Conservation (phyloP, 164 flowering plant species). For the Dillenia turbinata region DNA sequence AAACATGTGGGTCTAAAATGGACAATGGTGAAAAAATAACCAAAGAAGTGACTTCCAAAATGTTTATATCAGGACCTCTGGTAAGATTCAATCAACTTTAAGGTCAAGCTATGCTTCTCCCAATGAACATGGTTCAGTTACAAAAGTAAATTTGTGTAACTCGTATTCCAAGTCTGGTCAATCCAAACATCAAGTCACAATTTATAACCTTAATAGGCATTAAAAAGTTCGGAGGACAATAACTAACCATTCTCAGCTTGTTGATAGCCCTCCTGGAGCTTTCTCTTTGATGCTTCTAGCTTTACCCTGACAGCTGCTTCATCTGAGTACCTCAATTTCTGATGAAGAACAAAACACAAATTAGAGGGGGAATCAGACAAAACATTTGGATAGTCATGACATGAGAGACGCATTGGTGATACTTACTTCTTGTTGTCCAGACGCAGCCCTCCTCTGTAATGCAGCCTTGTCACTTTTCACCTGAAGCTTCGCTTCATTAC, state of each 20-base stretch:
- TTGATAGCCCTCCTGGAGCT: slow-evolving; percentile 73
- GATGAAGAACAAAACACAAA: slow-evolving; percentile 3
- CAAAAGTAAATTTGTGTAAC: too few relatives aligned
- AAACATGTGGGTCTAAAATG: too few relatives aligned
- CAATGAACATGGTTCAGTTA: too few relatives aligned
- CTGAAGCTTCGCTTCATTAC: slow-evolving; percentile 25
- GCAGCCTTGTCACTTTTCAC: slow-evolving; percentile 28
- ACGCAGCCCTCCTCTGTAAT: slow-evolving; percentile 31
- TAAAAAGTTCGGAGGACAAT: not conserved
- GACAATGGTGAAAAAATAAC: too few relatives aligned
- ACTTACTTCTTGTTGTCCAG: slow-evolving; percentile 44
- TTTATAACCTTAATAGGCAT: too few relatives aligned
- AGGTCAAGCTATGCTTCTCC: too few relatives aligned
- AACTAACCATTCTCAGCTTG: slow-evolving; percentile 68
- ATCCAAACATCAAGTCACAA: too few relatives aligned
- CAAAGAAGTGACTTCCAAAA: too few relatives aligned
- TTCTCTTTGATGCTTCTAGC: slow-evolving; percentile 67
- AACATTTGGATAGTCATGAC: not conserved
- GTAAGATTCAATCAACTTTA: too few relatives aligned
- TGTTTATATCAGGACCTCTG: too few relatives aligned
- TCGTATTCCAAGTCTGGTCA: too few relatives aligned
- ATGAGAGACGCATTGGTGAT: not conserved
- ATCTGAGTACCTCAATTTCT: slow-evolving; percentile 44
- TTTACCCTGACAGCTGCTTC: slow-evolving; percentile 37
- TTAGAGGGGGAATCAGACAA: slow-evolving; percentile 1